Evolutionary conservation across 352 stramenopile species (phyloP), one percentile per base, ranked within the genome.

Genomic region (Phytophthora capsici): DNA sequence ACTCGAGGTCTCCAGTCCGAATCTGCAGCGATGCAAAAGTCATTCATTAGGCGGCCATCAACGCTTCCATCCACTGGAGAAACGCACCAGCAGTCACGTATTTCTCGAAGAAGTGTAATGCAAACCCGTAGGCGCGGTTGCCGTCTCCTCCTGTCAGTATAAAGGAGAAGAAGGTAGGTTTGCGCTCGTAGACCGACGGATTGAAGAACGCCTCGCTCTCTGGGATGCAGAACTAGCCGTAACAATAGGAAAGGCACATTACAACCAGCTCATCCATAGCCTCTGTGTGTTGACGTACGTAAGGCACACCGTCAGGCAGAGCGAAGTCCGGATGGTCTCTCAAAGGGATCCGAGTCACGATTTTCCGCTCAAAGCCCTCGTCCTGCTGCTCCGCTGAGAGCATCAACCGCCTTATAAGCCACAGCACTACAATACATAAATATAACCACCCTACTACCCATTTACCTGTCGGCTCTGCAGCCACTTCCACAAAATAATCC

Each of bases 161-260:
- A 56, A 94, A 94, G 7, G 86, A 93, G 63, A 93, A 92, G 71
- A 93, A 92, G 6, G 71, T 71, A 20, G 86, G 84, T 57, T 80
- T 80, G 54, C 80, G 78, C 66, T 91, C 80, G 62, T 80, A 91
- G 13, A 74, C 69, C 3, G 73, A 76, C 53, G 78, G 69, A 3
- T 73, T 48, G 30, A 70, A 61, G 19, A 77, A 72, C 47, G 69
- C 66, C 32, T 81, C 57, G 52, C 73, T 85, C 46, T 88, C 76
- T 23, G 83, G 86, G 25, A 94, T 72, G 58, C 86, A 94, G 59
- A 94, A 94, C 86, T 94, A 58, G 25, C 25, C 49, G 17, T 12
- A 57, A 37, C 17, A 43, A 44, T 22, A 32, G 28, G 12, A 32
- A 28, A 6, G 25, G 3, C 25, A 3, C 1, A 32, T 32, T 32